Evolutionary conservation across 225 moss, liverwort and hornwort genomes (phyloP).

Genomic region (Straminergon stramineum): DNA sequence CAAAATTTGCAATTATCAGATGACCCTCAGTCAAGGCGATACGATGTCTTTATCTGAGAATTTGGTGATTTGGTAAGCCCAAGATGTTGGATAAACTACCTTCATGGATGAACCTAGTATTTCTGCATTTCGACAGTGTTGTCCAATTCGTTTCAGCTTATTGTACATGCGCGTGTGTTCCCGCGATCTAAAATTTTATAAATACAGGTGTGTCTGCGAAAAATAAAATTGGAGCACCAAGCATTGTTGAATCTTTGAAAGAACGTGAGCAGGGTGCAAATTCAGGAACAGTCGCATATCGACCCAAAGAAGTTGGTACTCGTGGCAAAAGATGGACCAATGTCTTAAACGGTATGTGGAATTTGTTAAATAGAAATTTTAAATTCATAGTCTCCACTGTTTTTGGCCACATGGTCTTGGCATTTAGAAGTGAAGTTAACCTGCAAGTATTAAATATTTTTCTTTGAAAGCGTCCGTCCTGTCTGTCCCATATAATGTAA

Average conservation of each 20-base stretch:
- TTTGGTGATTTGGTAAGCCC: not conserved
- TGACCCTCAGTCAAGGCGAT: not conserved
- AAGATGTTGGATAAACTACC: not conserved
- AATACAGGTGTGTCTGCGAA: not conserved
- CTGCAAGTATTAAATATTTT: not conserved
- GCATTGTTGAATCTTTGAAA: conserved; percentile 43
- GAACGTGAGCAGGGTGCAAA: conserved; percentile 73
- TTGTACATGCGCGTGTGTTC: not conserved
- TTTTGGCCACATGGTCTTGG: not conserved
- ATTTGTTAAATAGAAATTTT: not conserved
- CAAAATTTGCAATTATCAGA: not conserved
- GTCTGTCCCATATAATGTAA: not conserved
- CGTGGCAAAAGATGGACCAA: conserved; percentile 63
- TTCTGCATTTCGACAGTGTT: not conserved
- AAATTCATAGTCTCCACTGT: not conserved
- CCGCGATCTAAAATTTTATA: not conserved
- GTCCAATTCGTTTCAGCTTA: not conserved
- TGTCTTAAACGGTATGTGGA: conserved; percentile 20
- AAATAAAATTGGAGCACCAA: conserved; percentile 7
- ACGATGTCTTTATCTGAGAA: not conserved
- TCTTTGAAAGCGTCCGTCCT: not conserved
- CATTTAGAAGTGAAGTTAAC: not conserved
- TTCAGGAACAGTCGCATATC: conserved; percentile 56
- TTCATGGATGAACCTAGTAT: not conserved
- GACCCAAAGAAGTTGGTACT: conserved; percentile 53